A percentile compares a stretch with the other conserved stretches of the same genome.
phyloP scores from a whole-genome alignment of 345 rosid genomes.

The Heritiera littoralis region DNA sequence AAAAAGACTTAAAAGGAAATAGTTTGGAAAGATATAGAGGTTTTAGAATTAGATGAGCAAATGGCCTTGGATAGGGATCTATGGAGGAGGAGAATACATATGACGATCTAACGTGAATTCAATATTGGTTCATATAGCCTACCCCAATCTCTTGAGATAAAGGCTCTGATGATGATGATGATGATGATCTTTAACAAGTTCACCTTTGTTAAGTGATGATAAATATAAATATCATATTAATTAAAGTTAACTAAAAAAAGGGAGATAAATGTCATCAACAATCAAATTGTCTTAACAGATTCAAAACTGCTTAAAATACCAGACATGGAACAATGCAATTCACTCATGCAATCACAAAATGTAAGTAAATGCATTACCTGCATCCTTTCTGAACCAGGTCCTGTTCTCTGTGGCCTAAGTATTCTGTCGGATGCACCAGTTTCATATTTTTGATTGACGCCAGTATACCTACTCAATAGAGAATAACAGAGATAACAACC shows the following conservation, averaged over 20 bases:
- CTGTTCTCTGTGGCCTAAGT: slow-evolving; percentile 65
- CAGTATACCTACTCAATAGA: slow-evolving; percentile 47
- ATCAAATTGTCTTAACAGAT: not conserved
- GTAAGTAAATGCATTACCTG: slow-evolving; percentile 46
- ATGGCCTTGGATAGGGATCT: too few species aligned
- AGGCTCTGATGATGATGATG: too few species aligned
- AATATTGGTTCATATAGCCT: too few species aligned
- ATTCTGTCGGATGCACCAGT: slow-evolving; percentile 57
- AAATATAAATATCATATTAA: not conserved
- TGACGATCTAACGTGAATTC: too few species aligned
- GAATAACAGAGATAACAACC: slow-evolving; percentile 16
- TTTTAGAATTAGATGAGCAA: too few species aligned
- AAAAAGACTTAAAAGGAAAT: too few species aligned
- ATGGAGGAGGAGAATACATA: too few species aligned
- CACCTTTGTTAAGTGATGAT: not conserved
- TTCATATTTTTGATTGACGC: slow-evolving; percentile 47
- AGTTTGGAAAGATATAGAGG: too few species aligned
- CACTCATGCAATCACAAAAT: not conserved
- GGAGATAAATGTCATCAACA: not conserved
- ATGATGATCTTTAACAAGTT: not conserved
- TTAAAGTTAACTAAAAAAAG: not conserved
- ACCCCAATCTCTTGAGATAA: too few species aligned
- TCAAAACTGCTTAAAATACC: not conserved
- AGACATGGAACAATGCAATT: not conserved
- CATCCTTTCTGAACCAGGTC: slow-evolving; percentile 64